A percentile compares a stretch with the other conserved stretches of the same genome.
Evolutionary conservation across 2,329 filamentous ascomycete species (phyloP).

Genomic region (Arthrobotrys sinensis): DNA sequence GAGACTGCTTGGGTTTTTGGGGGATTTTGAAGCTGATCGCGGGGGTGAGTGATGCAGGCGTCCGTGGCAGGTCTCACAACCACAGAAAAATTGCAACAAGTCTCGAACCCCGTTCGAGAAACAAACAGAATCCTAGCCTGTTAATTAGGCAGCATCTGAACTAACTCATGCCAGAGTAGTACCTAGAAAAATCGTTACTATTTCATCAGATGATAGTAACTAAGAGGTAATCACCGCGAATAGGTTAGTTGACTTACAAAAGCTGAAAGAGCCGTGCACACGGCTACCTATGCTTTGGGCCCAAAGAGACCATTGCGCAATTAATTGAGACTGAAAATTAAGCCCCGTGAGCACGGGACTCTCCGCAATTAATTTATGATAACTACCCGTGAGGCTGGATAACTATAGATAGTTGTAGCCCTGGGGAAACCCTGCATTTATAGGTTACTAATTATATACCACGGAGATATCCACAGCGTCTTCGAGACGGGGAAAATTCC

Average conservation of each 20-base stretch:
- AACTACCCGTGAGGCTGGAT: slow-evolving; percentile 25
- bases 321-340: not conserved
- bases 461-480: slow-evolving; percentile 1
- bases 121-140: not conserved
- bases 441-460: not conserved
- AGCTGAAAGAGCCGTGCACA: slow-evolving; percentile 3
- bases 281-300: not conserved
- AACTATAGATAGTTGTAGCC: not conserved
- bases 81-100: slow-evolving; percentile 11
- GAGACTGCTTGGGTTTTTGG: not conserved
- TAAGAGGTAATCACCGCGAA: not conserved
- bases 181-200: too few species aligned
- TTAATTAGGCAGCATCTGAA: not conserved
- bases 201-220: not conserved
- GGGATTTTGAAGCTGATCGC: too few species aligned
- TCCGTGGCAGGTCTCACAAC: not conserved
- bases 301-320: slow-evolving; percentile 11
- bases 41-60: not conserved
- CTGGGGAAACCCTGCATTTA: not conserved
- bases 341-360: slow-evolving; percentile 18
- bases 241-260: not conserved
- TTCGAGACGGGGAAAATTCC: not conserved
- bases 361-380: slow-evolving; percentile 10
- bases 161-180: too few species aligned
- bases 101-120: not conserved